Evolutionary conservation across 179 eudicot genomes (phyloP), one percentile per base, ranked within the genome.

Genomic region (Sideroxylon spinosum): DNA sequence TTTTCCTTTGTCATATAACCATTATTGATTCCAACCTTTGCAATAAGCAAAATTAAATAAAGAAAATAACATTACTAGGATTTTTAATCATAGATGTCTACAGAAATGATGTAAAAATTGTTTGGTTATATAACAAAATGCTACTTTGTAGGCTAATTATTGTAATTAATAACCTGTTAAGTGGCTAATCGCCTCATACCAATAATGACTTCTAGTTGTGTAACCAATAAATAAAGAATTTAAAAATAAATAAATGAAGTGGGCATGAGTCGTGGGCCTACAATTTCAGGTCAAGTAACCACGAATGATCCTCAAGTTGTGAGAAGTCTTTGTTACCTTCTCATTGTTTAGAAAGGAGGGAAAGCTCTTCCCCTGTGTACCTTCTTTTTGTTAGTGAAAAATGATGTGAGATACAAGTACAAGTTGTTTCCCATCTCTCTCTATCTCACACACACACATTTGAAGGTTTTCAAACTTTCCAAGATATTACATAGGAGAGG

Each of bases 221-320:
- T 29, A 29, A 29, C 37, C 1, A 29, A 29, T 29, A 29, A 29
- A 29, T 29, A 29, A 3, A 3, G 37, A 29, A 29, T 29, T 29
- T 3, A 29, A 29, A 29, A 29, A 29, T 29, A 29, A 29, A 29
- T 29, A 29, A 29, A 29, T 29, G 37, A 29, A 29, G 37, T 29
- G 37, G 37, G 37, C 3, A 29, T 29, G 37, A 75, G 78, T 20
- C 13, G 37, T 46, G 68, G 57, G 6, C 64, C 74, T 73, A 14
- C 76, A 32, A 52, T 57, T 57, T n/a, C 19, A 62, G 5, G 9
- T 57, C 52, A 17, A 44, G 16, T 56, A 44, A 48, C 55, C 20
- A 61, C 62, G 59, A 25, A 7, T 75, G 78, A 69, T 61, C 25
- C 78, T 75, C 69, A 23, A 14, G 56, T 37, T 13, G 29, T 74